Evolutionary conservation across 331 rosid species (phyloP).

Genomic region (Dryas integrifolia): DNA sequence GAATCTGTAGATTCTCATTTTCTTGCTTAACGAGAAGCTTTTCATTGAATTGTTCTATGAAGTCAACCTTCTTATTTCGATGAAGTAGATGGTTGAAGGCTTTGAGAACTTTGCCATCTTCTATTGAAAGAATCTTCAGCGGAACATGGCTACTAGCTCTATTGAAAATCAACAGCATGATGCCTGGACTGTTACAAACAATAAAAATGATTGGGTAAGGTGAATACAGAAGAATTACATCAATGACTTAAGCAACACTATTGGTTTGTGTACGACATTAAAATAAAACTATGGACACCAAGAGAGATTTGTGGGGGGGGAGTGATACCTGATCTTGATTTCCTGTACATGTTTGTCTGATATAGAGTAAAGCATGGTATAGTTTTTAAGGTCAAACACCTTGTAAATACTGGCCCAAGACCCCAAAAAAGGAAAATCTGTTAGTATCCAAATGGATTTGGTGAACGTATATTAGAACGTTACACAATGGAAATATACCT

Average conservation of each 20-base stretch:
- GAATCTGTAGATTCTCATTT: slow-evolving; percentile 85
- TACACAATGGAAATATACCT: slow-evolving; percentile 43
- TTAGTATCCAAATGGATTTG: slow-evolving; percentile 16
- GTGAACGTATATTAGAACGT: slow-evolving; percentile 1
- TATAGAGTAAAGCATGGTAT: slow-evolving; percentile 79
- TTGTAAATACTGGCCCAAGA: slow-evolving; percentile 61
- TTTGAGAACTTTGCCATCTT: slow-evolving; percentile 92
- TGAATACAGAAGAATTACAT: slow-evolving; percentile 9
- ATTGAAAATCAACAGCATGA: slow-evolving; percentile 77
- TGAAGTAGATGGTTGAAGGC: slow-evolving; percentile 82
- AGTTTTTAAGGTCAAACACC: slow-evolving; percentile 90
- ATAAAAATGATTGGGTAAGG: neutral
- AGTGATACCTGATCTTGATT: slow-evolving; percentile 80
- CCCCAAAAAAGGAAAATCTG: neutral
- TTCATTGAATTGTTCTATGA: slow-evolving; percentile 90
- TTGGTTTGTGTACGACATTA: neutral
- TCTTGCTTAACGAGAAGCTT: slow-evolving; percentile 95
- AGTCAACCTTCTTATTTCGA: slow-evolving; percentile 90
- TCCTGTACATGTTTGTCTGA: slow-evolving; percentile 88
- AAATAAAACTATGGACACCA: neutral
- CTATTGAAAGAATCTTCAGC: slow-evolving; percentile 84
- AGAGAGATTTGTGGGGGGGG: neutral
- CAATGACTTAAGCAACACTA: neutral
- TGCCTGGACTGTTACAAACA: slow-evolving; percentile 64
- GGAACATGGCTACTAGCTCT: slow-evolving; percentile 77